Evolutionary conservation across 2,329 filamentous ascomycete genomes (phyloP).

Genomic region (Monilinia fructicola): DNA sequence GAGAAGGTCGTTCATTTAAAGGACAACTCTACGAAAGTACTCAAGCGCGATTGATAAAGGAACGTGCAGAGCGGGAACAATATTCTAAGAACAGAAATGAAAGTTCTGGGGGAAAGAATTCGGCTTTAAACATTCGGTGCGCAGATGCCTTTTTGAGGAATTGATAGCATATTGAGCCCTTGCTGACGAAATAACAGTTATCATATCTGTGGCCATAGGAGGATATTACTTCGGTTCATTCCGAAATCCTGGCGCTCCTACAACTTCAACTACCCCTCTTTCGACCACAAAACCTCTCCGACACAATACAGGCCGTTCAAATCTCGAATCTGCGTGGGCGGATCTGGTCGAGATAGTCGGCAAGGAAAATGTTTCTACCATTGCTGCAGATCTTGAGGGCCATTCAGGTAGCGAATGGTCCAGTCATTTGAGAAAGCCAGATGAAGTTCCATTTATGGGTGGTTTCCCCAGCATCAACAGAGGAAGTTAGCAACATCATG

Average conservation of each 20-base stretch:
- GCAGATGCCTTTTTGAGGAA: conserved; percentile 27
- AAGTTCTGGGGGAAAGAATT: conserved; percentile 46
- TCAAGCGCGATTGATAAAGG: conserved; percentile 53
- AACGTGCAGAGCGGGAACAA: conserved; percentile 54
- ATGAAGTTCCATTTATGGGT: conserved; percentile 64
- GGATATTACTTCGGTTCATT: conserved; percentile 59
- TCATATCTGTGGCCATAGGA: conserved; percentile 35
- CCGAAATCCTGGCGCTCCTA: conserved; percentile 51
- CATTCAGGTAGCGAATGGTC: conserved; percentile 65
- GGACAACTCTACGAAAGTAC: conserved; percentile 62
- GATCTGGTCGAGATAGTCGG: conserved; percentile 66
- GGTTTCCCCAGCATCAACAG: conserved; percentile 73
- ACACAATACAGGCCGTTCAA: conserved; percentile 60
- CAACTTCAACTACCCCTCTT: conserved; percentile 60
- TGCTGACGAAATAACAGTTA: conserved; percentile 31
- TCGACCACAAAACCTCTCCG: conserved; percentile 50
- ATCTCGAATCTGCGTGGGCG: conserved; percentile 68
- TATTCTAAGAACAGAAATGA: conserved; percentile 47
- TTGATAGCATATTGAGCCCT: conserved; percentile 9
- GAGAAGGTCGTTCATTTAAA: conserved; percentile 47
- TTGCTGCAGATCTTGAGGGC: conserved; percentile 52
- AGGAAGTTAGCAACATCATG: conserved; percentile 84
- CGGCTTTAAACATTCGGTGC: conserved; percentile 56
- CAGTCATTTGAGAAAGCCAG: conserved; percentile 51
- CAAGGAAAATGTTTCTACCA: conserved; percentile 63